Conservation (phyloP, 1,284 basidiomycete genomes). For the Ustilago trichophora region DNA sequence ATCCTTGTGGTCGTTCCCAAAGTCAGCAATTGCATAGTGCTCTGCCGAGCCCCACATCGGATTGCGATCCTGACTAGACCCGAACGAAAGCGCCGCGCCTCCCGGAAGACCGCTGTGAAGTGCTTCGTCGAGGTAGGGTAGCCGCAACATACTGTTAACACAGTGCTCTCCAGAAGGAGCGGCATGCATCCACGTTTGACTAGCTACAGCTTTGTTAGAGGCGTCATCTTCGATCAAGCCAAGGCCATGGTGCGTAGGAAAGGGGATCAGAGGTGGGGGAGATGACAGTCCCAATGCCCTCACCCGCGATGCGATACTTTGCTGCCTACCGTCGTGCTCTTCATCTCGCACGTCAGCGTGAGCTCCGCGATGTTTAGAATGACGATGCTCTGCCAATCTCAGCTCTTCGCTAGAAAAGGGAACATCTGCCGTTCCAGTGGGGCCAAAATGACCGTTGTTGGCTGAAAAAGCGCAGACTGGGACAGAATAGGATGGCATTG, state of each 20-base stretch:
- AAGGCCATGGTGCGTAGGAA: neutral
- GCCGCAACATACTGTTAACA: neutral
- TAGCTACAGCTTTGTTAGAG: neutral
- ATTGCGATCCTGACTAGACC: neutral
- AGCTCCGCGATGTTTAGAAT: neutral
- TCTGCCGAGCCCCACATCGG: slow-evolving; percentile 14
- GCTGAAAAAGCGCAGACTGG: neutral
- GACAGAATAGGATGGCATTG: neutral
- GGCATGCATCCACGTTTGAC: neutral
- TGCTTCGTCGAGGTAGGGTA: neutral
- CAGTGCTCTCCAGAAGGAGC: neutral
- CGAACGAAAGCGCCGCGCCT: neutral
- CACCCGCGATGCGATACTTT: slow-evolving; percentile 2
- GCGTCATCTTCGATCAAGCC: neutral
- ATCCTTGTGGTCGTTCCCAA: neutral
- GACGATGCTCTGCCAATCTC: neutral
- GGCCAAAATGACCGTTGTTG: neutral
- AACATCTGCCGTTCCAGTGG: neutral
- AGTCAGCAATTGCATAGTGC: neutral
- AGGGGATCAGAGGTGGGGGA: neutral
- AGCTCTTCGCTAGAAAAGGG: neutral
- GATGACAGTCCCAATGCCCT: slow-evolving; percentile 4
- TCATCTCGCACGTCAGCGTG: neutral
- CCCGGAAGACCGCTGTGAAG: neutral
- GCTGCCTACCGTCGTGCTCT: neutral